These are phyloP conservation scores for Leucocoprinus sp. DNA, from an alignment of 768 basidiomycete species.

Conservation along the genomic window DNA sequence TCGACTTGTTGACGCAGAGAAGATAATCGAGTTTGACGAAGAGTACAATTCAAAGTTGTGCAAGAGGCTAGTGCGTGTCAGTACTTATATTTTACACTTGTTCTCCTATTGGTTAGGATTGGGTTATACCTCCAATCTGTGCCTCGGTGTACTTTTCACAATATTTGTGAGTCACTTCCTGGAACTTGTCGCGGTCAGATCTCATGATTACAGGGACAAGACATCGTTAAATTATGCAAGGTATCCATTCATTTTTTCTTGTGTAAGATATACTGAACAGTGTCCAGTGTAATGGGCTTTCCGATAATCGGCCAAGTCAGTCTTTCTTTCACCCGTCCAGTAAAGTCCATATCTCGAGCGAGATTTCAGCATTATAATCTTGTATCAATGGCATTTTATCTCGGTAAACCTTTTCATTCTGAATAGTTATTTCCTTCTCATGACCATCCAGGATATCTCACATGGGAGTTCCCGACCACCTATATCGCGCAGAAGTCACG, in stretches of 20 bases:
- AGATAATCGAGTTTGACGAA: constrained; percentile 45
- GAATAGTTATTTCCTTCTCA: neutral
- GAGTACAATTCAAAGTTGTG: constrained; percentile 51
- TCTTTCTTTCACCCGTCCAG: neutral
- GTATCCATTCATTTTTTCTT: constrained; percentile 18
- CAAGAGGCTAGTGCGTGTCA: constrained; percentile 43
- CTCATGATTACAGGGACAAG: constrained; percentile 42
- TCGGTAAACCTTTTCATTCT: constrained; percentile 29
- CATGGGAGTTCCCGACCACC: constrained; percentile 60
- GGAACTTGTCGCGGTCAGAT: neutral
- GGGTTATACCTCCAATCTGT: constrained; percentile 20
- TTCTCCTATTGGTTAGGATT: constrained; percentile 14
- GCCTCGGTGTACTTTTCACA: constrained; percentile 63
- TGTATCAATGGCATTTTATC: constrained; percentile 55
- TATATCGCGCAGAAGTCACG: constrained; percentile 56
- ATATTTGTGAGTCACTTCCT: constrained; percentile 38
- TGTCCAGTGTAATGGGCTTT: constrained; percentile 51
- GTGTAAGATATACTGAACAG: neutral
- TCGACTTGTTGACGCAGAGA: constrained; percentile 46
- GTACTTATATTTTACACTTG: neutral
- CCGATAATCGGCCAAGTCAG: constrained; percentile 53
- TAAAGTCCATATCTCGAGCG: neutral
- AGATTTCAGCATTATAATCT: constrained; percentile 52
- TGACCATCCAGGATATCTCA: constrained; percentile 37
- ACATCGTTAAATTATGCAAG: constrained; percentile 66